Evolutionary conservation across 1,284 basidiomycete genomes (phyloP).

Genomic region (Papiliotrema terrestris): DNA sequence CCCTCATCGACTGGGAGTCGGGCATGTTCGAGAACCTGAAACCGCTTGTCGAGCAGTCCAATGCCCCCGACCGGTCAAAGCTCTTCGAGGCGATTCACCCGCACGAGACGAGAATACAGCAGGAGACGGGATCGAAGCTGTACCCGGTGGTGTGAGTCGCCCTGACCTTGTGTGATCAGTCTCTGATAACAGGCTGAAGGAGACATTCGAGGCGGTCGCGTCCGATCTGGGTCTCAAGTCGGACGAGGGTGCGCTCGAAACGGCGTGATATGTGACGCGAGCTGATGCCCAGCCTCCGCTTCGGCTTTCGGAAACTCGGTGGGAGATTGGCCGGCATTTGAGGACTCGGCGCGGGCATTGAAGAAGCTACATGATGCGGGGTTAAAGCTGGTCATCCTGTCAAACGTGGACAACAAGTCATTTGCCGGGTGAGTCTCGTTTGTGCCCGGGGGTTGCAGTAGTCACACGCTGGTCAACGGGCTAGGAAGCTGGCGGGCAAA

Average conservation of each 20-base stretch:
- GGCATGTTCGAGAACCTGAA: conserved; percentile 25
- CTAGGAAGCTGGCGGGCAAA: too few relatives aligned
- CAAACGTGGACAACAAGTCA: conserved; percentile 33
- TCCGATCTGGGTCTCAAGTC: conserved; percentile 2
- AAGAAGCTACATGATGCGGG: conserved; percentile 22
- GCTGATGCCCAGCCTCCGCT: conserved; percentile 15
- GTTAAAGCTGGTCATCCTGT: conserved; percentile 29
- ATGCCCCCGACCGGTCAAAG: conserved; percentile 12
- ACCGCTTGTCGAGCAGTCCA: conserved; percentile 18
- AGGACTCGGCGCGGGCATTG: conserved; percentile 28
- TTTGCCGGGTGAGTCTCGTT: conserved; percentile 25
- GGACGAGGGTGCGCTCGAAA: conserved; percentile 10
- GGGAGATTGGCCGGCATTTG: conserved; percentile 35
- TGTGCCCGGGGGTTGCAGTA: too few relatives aligned
- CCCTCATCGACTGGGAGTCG: conserved; percentile 28
- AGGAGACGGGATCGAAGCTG: conserved; percentile 21
- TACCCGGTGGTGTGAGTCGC: conserved; percentile 31
- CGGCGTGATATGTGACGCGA: conserved; percentile 4
- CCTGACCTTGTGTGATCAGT: background rate
- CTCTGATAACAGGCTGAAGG: background rate
- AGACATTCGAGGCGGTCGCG: background rate
- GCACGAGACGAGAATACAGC: conserved; percentile 27
- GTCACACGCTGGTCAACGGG: too few relatives aligned
- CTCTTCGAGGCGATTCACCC: conserved; percentile 20
- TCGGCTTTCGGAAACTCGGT: conserved; percentile 25